A percentile compares a stretch with the other conserved stretches of the same genome.
phyloP scores from a whole-genome alignment of 148 eudicot species.

The Gaultheria prostrata region DNA sequence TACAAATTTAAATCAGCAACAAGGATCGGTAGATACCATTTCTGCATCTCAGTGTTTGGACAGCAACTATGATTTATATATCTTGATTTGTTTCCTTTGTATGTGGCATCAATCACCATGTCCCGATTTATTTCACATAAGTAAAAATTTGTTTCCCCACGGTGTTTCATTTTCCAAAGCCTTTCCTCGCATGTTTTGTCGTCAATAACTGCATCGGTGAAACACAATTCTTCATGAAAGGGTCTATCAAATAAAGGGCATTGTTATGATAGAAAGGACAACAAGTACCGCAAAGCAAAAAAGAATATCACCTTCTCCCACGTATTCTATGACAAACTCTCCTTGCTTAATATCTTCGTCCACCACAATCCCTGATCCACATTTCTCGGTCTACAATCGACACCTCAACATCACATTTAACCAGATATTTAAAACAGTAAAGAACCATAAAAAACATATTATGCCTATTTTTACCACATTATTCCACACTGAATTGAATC shows the following conservation, averaged over 20 bases:
- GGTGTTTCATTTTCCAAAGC: slow-evolving; percentile 94
- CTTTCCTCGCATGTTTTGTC: slow-evolving; percentile 97
- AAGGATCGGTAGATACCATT: slow-evolving; percentile 58
- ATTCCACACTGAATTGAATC: background rate
- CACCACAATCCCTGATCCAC: slow-evolving; percentile 94
- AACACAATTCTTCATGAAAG: slow-evolving; percentile 13
- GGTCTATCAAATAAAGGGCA: background rate
- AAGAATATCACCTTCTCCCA: slow-evolving; percentile 82
- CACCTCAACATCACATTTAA: slow-evolving; percentile 21
- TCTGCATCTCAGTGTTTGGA: slow-evolving; percentile 99
- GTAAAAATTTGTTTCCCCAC: slow-evolving; percentile 93
- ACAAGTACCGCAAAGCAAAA: slow-evolving; percentile 5
- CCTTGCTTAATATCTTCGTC: slow-evolving; percentile 93
- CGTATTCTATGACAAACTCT: slow-evolving; percentile 93
- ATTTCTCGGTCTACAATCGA: slow-evolving; percentile 87
- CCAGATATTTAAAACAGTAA: background rate
- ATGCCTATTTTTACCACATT: background rate
- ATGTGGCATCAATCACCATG: slow-evolving; percentile 99
- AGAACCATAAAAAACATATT: background rate
- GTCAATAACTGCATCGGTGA: slow-evolving; percentile 77
- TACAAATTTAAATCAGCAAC: slow-evolving; percentile 13
- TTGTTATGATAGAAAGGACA: background rate
- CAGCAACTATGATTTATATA: slow-evolving; percentile 98
- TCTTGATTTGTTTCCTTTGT: slow-evolving; percentile 95
- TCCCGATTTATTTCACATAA: slow-evolving; percentile 96